Evolutionary conservation across 495 filamentous ascomycete genomes (phyloP), one percentile per base, ranked within the genome.

Genomic region (Rhizodiscina lignyota): DNA sequence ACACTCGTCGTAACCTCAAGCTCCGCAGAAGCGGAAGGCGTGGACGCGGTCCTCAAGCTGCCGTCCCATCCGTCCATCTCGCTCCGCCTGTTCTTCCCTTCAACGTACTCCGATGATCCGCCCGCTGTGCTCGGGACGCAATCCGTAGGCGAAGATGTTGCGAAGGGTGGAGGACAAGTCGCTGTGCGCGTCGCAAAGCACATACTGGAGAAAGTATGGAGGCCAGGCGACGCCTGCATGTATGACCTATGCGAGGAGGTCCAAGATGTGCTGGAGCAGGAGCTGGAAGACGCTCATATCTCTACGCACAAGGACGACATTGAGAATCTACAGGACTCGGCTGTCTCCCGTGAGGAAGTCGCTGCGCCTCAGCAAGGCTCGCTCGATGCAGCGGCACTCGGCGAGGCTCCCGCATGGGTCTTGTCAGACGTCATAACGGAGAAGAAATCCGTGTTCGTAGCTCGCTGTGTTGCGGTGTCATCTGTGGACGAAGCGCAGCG

Each of bases 361-460:
- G 30, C 30, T 6, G 10, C 10, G 17, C 8, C 10, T 12, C 17
- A n/a, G 13, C 24, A 24, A 13, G 18, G 10, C 10, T n/a, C 13
- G 27, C 11, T 59, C 10, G 13, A 4, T 23, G 1, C 8, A 30
- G 6, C 8, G 10, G 35, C 35, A 15, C 55, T 58, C 2, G 51
- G 64, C 2, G 52, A 61, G 15, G 63, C 65, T 18, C 72, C 75
- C 4, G 60, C 68, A 0, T 94, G 86, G 86, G 58, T 61, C 8
- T 42, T 85, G 2, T 86, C 83, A 3, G 64, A 72, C 5, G 63
- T 75, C 4, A 50, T 87, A 10, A 67, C 69, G 2, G 83, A 93
- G 53, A 79, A 83, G 50, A 92, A 83, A 54, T 93, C 84, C 2
- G 71, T 82, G 10, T 97, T 97, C 51, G 45, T 96, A 18, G 89